phyloP scores from a whole-genome alignment of 2,329 filamentous ascomycete genomes.

The Tolypocladium album region DNA sequence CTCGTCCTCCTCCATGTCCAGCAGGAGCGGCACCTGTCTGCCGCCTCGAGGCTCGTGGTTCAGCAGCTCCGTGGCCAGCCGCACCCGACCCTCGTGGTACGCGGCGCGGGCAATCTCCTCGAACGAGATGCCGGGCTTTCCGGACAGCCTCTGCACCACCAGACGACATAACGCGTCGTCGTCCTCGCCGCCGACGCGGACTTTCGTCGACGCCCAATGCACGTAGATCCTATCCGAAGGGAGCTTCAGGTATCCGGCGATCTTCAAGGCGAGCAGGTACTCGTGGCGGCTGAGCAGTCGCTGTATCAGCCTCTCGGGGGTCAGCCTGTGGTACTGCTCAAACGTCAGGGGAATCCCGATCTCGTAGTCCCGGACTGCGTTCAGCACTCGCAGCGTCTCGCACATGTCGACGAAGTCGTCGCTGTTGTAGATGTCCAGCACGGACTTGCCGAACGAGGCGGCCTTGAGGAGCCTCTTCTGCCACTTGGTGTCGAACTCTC shows the following conservation, averaged over 20 bases:
- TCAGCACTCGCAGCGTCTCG: constrained; percentile 83
- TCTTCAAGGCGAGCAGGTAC: constrained; percentile 78
- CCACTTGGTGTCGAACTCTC: constrained; percentile 84
- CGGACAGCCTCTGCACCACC: constrained; percentile 77
- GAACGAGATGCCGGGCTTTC: constrained; percentile 89
- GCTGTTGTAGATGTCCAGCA: constrained; percentile 92
- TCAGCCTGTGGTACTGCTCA: constrained; percentile 86
- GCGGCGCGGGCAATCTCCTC: constrained; percentile 87
- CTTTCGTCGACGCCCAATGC: constrained; percentile 94
- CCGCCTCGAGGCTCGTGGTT: constrained; percentile 91
- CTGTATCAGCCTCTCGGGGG: constrained; percentile 77
- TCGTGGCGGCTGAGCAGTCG: constrained; percentile 82
- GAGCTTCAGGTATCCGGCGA: constrained; percentile 78
- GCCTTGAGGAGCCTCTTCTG: constrained; percentile 95
- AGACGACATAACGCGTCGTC: constrained; percentile 80
- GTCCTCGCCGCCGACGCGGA: constrained; percentile 71
- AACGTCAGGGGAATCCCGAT: constrained; percentile 85
- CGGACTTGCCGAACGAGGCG: constrained; percentile 94
- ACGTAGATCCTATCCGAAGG: constrained; percentile 87
- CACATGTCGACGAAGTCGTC: constrained; percentile 99
- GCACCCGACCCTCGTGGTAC: constrained; percentile 82
- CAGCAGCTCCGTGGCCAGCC: constrained; percentile 81
- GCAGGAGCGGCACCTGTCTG: constrained; percentile 86
- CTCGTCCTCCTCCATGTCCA: constrained; percentile 93
- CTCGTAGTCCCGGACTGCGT: constrained; percentile 84